Conservation (phyloP, 2,329 filamentous ascomycete genomes). For the Camillea tinctor region DNA sequence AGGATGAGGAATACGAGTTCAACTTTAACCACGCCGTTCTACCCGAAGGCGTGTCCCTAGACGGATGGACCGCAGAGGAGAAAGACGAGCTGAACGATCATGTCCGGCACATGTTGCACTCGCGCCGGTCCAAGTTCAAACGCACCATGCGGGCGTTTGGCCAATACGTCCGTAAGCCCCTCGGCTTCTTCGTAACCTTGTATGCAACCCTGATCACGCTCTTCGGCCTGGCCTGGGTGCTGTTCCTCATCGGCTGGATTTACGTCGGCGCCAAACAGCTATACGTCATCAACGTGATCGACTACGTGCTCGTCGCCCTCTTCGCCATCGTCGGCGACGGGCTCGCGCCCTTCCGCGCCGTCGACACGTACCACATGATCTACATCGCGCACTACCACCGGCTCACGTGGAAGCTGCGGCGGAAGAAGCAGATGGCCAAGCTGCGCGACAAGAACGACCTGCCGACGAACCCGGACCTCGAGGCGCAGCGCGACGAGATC, state of each 20-base stretch:
- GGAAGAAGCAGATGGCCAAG: constrained; percentile 59
- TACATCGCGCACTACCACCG: constrained; percentile 72
- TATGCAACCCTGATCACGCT: constrained; percentile 81
- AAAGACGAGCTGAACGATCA: constrained; percentile 79
- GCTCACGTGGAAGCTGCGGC: constrained; percentile 63
- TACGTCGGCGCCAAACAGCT: constrained; percentile 72
- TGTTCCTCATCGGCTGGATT: constrained; percentile 91
- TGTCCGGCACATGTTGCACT: constrained; percentile 85
- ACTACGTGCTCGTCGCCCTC: constrained; percentile 68
- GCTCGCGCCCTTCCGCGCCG: constrained; percentile 69
- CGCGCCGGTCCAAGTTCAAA: constrained; percentile 75
- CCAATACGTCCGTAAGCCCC: constrained; percentile 72
- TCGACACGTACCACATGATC: constrained; percentile 87
- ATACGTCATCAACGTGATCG: constrained; percentile 69
- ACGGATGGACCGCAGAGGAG: constrained; percentile 74
- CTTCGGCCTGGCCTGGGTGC: constrained; percentile 83
- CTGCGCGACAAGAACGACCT: constrained; percentile 70
- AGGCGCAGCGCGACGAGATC: constrained; percentile 45
- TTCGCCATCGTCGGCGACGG: constrained; percentile 71
- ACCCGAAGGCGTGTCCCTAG: constrained; percentile 68
- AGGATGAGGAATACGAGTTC: constrained; percentile 68
- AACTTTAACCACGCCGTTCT: constrained; percentile 65
- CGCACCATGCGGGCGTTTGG: constrained; percentile 76
- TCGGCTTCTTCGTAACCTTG: constrained; percentile 80
- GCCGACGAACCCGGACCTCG: constrained; percentile 45